Base-by-base conservation (phyloP, 1,139 yeast species). In the Protomyces arabidopsidicola region DNA sequence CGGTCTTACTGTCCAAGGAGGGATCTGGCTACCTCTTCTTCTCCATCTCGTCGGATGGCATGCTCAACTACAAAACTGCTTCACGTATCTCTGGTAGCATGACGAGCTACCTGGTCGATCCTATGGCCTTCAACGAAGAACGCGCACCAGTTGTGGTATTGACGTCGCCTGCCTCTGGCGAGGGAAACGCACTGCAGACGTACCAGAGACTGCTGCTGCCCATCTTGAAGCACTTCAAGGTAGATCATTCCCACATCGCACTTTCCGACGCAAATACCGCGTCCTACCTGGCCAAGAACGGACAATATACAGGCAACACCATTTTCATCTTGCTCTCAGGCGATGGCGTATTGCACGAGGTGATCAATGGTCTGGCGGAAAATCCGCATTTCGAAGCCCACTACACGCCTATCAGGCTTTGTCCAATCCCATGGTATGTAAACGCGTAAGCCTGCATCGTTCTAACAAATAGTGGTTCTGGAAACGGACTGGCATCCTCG, bases 301-400 rank as follows among this genome's bases (percentile, higher is more conserved):
- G 62, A 14, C 62, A 58, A 39, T 58, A 51, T 34, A 58, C 53
- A 2, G 51, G 56, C 14, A 50, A 51, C 42, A 58, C 62, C n/a
- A 58, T 58, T 48, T 58, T 58, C 53, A 58, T 58, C 18, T 50
- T 58, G 6, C 42, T 58, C 5, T 52, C 55, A 3, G 62, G 62
- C 8, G 62, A 58, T 14, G 62, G 62, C 8, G 62, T 58, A 39
- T 16, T 58, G 2, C 62, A 58, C 22, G 62, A 58, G 35, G 62
- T 58, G 20, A 34, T 58, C 56, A 58, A 58, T 18, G 62, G 62
- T 20, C 62, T 58, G 3, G 62, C 62, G 3, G 16, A 20, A 22
- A 58, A 58, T 34, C 42, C 52, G 24, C 62, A 58, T 22, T 58
- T 58, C 18, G 55, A 51, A 22, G 18, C 38, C 36, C 10, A 8